Percentiles rank a stretch among this genome's conserved stretches.
Evolutionary conservation across 495 filamentous ascomycete genomes (phyloP).

Genomic region (Apodospora peruviana): DNA sequence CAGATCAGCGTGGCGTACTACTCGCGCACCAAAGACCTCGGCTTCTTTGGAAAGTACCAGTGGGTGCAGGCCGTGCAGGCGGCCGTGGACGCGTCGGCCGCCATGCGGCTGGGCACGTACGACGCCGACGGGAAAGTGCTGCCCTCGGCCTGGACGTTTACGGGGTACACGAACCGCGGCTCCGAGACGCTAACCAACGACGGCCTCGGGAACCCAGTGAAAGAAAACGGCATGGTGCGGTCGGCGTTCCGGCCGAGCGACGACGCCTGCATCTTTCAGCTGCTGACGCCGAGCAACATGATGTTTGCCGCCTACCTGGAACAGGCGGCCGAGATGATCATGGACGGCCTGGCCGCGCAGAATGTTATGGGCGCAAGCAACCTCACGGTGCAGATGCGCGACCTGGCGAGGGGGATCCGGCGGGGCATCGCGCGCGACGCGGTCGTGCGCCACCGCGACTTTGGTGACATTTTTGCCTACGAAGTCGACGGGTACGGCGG

Average conservation of each 20-base stretch:
- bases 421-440: slow-evolving; percentile 42
- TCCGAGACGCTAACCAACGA: slow-evolving; percentile 58
- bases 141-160: slow-evolving; percentile 51
- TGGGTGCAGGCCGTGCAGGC: slow-evolving; percentile 55
- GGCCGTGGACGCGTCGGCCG: slow-evolving; percentile 51
- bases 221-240: slow-evolving; percentile 55
- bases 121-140: slow-evolving; percentile 48
- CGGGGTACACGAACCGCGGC: slow-evolving; percentile 49
- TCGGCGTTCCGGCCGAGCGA: slow-evolving; percentile 60
- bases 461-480: slow-evolving; percentile 51
- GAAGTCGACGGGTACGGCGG: slow-evolving; percentile 58
- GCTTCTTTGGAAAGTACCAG: slow-evolving; percentile 54
- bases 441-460: slow-evolving; percentile 27
- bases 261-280: slow-evolving; percentile 54
- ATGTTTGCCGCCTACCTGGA: slow-evolving; percentile 58
- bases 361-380: slow-evolving; percentile 28
- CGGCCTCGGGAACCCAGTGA: slow-evolving; percentile 55
- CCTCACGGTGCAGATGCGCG: slow-evolving; percentile 45
- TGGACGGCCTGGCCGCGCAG: slow-evolving; percentile 36
- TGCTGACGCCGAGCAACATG: slow-evolving; percentile 59
- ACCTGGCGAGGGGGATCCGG: slow-evolving; percentile 45
- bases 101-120: slow-evolving; percentile 56
- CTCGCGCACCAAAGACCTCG: slow-evolving; percentile 45
- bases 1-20: slow-evolving; percentile 57
- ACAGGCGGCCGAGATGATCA: slow-evolving; percentile 47